Conservation (phyloP, 208 protist species). For the Angomonas deanei region DNA sequence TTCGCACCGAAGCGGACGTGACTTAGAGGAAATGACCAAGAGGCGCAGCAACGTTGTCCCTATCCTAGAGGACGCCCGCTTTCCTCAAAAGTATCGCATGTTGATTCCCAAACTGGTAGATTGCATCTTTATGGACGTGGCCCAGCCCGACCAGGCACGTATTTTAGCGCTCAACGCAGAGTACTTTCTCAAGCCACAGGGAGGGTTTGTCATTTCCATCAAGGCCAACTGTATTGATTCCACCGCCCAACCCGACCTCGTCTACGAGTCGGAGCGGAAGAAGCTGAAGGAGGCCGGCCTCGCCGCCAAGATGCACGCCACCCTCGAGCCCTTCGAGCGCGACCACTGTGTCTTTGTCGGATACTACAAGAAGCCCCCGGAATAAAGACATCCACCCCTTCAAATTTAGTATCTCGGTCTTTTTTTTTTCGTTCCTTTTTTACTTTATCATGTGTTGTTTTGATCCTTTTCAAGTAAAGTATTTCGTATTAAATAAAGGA, state of each 20-base stretch:
- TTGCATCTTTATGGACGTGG: conserved; percentile 99
- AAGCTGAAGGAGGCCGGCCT: conserved; percentile 95
- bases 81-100: conserved; percentile 99
- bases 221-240: conserved; percentile 99
- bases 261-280: conserved; percentile 97
- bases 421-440: not conserved
- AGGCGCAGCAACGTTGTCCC: conserved; percentile 99
- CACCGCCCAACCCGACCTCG: conserved; percentile 92
- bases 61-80: conserved; percentile 99
- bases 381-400: not conserved
- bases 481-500: conserved; percentile 1
- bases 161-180: conserved; percentile 99
- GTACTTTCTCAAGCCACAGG: conserved; percentile 99
- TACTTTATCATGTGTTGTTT: too few relatives aligned
- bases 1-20: conserved; percentile 97
- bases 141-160: conserved; percentile 99
- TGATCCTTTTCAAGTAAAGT: too few relatives aligned
- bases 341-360: conserved; percentile 91
- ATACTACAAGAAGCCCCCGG: not conserved
- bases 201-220: conserved; percentile 99
- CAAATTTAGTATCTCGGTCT: not conserved
- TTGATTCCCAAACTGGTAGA: conserved; percentile 98
- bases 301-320: conserved; percentile 97
- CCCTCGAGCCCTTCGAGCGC: conserved; percentile 99
- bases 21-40: conserved; percentile 99